Evolutionary conservation across 1,284 basidiomycete genomes (phyloP).

Genomic region (Moesziomyces antarcticus): DNA sequence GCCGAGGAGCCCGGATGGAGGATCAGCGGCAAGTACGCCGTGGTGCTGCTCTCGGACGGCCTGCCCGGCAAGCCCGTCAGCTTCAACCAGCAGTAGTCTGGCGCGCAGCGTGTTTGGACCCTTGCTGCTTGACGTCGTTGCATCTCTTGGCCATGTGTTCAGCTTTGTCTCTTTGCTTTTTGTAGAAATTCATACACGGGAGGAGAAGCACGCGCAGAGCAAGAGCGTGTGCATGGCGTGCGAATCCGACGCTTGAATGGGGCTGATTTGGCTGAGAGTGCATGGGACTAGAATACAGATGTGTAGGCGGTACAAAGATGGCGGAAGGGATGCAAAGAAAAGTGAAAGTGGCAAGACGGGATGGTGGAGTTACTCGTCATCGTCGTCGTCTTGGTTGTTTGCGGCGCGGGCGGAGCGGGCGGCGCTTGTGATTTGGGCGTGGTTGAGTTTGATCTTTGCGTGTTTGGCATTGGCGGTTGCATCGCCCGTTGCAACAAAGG

Average conservation of each 20-base stretch:
- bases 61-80: conserved; percentile 44
- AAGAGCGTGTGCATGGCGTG: too few relatives aligned
- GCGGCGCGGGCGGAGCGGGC: conserved; percentile 34
- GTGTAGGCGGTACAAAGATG: too few relatives aligned
- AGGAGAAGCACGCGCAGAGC: too few relatives aligned
- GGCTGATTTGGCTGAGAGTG: too few relatives aligned
- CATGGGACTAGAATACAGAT: too few relatives aligned
- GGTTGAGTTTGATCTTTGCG: conserved; percentile 48
- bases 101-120: background rate
- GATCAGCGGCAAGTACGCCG: conserved; percentile 80
- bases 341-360: too few relatives aligned
- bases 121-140: too few relatives aligned
- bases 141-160: too few relatives aligned
- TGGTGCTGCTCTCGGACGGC: conserved; percentile 61
- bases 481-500: conserved; percentile 8
- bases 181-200: too few relatives aligned
- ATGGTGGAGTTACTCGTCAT: conserved; percentile 10
- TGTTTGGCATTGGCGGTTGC: conserved; percentile 10
- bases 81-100: conserved; percentile 31
- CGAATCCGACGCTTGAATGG: too few relatives aligned
- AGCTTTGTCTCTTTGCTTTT: too few relatives aligned
- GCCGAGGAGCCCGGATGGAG: conserved; percentile 79
- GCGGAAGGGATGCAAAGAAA: too few relatives aligned
- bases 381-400: conserved; percentile 37
- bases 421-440: conserved; percentile 47